Evolutionary conservation across 2,329 filamentous ascomycete species (phyloP), one percentile per base, ranked within the genome.

Genomic region (Alternaria sp.): DNA sequence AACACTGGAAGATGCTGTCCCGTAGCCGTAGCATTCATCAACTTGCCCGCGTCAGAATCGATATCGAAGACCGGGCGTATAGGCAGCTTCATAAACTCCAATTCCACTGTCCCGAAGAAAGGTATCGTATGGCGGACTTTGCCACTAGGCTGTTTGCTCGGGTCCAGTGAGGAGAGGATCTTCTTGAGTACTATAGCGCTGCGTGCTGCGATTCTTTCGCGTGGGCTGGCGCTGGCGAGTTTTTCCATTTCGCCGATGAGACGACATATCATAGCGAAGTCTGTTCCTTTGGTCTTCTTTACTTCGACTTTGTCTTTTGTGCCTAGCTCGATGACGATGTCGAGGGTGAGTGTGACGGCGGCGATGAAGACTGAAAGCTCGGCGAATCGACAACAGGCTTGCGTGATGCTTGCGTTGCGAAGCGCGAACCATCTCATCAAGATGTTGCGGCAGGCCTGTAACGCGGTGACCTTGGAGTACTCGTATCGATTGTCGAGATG

Each of bases 381-480:
- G 10, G 70, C 73, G n/a, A 75, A 65, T 5, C 76, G 74, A 36
- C 72, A 77, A 59, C 74, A 79, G 1, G 76, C 75, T 61, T 79
- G 76, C 10, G 76, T 79, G 54, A 78, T 77, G 56, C 61, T 63
- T 6, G 76, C 73, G 47, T 78, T 79, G 25, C 76, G 72, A 5
- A 79, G 70, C 3, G 76, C 77, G 54, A 79, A 78, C 76, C 76
- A 79, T 52, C 77, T 60, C 76, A 79, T 76, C 28, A 79, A 59
- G 13, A 79, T 65, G 62, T 78, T 77, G 4, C 77, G 77, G 50
- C 75, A 75, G 9, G 76, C 73, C 52, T 78, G 76, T 19, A 79
- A 59, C 5, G 74, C 77, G 2, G 76, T 76, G 50, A 78, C 69
- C 50, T 79, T 79, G 2, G 73, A 76, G 62, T 71, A 79, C 6